A percentile compares a stretch with the other conserved stretches of the same genome.
Conservation (phyloP, 176 grass and related monocot genomes). For the Chrysopogon serrulatus region DNA sequence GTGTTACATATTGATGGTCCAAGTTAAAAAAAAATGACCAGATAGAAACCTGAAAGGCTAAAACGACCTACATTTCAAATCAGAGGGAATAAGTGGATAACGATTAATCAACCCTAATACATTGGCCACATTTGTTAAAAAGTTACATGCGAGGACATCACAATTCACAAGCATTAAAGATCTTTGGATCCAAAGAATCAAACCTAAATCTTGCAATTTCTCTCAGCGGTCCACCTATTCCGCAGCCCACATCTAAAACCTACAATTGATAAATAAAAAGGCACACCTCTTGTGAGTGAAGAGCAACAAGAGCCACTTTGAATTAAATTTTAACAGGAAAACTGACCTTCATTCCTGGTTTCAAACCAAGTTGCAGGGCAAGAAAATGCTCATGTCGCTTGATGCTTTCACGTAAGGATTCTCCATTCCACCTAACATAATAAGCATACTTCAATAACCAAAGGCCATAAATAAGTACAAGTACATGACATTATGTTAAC, state of each 20-base stretch:
- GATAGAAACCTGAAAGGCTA: not conserved
- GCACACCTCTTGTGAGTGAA: not conserved
- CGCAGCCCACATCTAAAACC: constrained; percentile 96
- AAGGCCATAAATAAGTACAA: not conserved
- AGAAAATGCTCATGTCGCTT: constrained; percentile 96
- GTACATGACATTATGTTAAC: not conserved
- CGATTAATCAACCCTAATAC: not conserved
- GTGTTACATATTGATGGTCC: not conserved
- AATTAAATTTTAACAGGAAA: not conserved
- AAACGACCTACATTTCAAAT: not conserved
- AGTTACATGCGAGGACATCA: not conserved
- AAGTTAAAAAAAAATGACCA: not conserved
- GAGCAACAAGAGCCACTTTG: not conserved
- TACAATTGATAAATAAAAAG: constrained; percentile 31
- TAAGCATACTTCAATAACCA: not conserved
- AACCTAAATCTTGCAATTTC: constrained; percentile 99
- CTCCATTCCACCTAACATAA: constrained; percentile 78
- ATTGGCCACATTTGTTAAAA: not conserved
- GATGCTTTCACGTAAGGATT: constrained; percentile 93
- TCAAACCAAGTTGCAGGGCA: constrained; percentile 85
- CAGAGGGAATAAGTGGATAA: not conserved
- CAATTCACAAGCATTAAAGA: constrained; percentile 10
- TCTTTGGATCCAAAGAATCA: not conserved
- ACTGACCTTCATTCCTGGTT: constrained; percentile 90
- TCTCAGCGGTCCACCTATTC: constrained; percentile 90